Base-by-base conservation (phyloP, 148 eudicot genomes). In the Spergularia bocconei region DNA sequence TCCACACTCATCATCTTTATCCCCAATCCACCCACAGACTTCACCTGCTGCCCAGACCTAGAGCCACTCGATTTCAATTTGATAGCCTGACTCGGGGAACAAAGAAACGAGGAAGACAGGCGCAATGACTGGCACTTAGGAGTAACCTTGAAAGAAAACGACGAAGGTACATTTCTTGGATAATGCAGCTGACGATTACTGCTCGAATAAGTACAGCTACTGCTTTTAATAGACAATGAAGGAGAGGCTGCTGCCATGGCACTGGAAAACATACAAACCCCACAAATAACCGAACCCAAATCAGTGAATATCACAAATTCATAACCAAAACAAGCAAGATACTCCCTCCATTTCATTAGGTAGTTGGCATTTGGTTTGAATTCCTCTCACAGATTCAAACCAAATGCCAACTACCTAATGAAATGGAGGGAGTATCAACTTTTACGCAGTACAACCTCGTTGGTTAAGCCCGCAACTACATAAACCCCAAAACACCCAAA, bases 1-100 rank as follows among this genome's bases (percentile, higher is more conserved):
- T 95, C 97, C 71, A 86, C 65, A 61, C 91, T 87, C 87, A 83
- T 85, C 67, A 71, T 74, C 56, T 29, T 78, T 69, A 81, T 77
- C 60, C 11, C 53, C 54, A 77, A 61, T 41, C 67, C 63, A n/a
- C 78, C 76, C 56, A 51, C 71, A 50, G 80, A 63, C 58, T 70
- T 62, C 12, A n/a, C 66, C 11, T 64, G 47, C 6, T 69, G 78
- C 11, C 38, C 51, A 67, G 70, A 52, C 67, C 68, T 77, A 61
- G 74, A 54, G 51, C 63, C 60, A 38, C 13, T 66, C 50, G 58
- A 59, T 60, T 78, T 82, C 58, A 73, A 63, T 63, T 78, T 80
- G 17, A 59, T 53, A 10, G n/a, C 36, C 76, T 80, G 88, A 52
- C 50, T 80, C 5, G 85, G 76, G 39, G 82, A 78, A 80, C 80